Conservation (phyloP, 768 basidiomycete genomes). For the Suillus tomentosus region DNA sequence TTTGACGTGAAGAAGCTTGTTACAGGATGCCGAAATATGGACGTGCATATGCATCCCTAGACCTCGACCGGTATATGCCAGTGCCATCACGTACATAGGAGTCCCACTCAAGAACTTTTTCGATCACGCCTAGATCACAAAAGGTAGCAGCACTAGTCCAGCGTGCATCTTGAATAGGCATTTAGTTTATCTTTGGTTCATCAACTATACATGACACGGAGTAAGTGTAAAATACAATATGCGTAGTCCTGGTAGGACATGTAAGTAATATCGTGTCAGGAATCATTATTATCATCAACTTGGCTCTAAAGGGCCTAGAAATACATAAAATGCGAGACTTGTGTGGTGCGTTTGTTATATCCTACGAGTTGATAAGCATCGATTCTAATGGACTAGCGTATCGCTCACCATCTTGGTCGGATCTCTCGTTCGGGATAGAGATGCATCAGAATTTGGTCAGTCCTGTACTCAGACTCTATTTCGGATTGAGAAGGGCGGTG, state of each 20-base stretch:
- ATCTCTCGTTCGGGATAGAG: slow-evolving; percentile 35
- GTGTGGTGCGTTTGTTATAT: slow-evolving; percentile 9
- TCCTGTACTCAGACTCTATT: slow-evolving; percentile 33
- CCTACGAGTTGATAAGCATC: slow-evolving; percentile 4
- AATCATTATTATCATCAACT: neutral
- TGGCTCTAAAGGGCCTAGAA: neutral
- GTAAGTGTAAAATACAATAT: slow-evolving; percentile 1
- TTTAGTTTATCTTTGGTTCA: slow-evolving; percentile 19
- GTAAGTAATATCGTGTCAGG: neutral
- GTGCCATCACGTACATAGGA: slow-evolving; percentile 26
- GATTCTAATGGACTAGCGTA: neutral
- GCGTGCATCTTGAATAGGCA: slow-evolving; percentile 16
- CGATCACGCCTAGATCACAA: slow-evolving; percentile 22
- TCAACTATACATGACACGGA: slow-evolving; percentile 13
- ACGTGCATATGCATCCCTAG: slow-evolving; percentile 14
- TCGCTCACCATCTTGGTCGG: slow-evolving; percentile 34
- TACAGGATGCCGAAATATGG: slow-evolving; percentile 4
- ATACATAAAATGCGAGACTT: neutral
- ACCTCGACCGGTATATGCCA: slow-evolving; percentile 24
- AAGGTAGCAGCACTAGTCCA: slow-evolving; percentile 19
- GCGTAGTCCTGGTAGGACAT: slow-evolving; percentile 5
- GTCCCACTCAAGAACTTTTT: slow-evolving; percentile 21
- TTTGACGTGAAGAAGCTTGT: slow-evolving; percentile 30
- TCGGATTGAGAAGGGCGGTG: slow-evolving; percentile 29
- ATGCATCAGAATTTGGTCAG: slow-evolving; percentile 38